These are phyloP conservation scores for Penicillium sp. DNA, from an alignment of 2,329 filamentous ascomycete species.

Conservation along the genomic window DNA sequence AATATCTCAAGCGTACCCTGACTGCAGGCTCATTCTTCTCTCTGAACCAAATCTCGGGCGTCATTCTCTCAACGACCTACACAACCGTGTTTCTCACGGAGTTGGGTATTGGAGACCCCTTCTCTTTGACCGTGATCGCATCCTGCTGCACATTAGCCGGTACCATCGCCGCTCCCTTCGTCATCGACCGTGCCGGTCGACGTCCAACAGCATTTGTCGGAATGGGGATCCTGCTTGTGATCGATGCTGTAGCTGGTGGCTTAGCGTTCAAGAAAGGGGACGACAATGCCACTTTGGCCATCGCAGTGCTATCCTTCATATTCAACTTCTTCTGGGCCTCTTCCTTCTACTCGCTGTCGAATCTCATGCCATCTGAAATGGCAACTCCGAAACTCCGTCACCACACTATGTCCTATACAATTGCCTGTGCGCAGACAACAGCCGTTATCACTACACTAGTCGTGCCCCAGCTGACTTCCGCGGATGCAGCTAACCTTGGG, in stretches of 20 bases:
- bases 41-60: constrained; percentile 38
- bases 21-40: constrained; percentile 38
- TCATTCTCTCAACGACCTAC: constrained; percentile 41
- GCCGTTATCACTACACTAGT: constrained; percentile 43
- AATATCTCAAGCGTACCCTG: constrained; percentile 38
- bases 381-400: constrained; percentile 39
- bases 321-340: constrained; percentile 43
- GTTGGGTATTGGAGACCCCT: constrained; percentile 34
- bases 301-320: constrained; percentile 36
- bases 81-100: constrained; percentile 39
- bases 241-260: constrained; percentile 35
- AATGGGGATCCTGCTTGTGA: constrained; percentile 35
- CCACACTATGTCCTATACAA: constrained; percentile 39
- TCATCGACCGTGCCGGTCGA: constrained; percentile 37
- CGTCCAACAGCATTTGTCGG: constrained; percentile 38
- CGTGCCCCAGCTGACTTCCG: constrained; percentile 37
- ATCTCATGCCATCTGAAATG: constrained; percentile 38
- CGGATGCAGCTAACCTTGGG: constrained; percentile 34
- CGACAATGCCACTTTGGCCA: constrained; percentile 25
- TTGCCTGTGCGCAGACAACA: constrained; percentile 38
- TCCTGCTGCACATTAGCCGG: constrained; percentile 39
- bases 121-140: constrained; percentile 38
- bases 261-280: constrained; percentile 33
- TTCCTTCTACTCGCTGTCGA: constrained; percentile 38
- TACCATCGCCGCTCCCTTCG: constrained; percentile 36